Evolutionary conservation across 306 rosid genomes (phyloP).

Genomic region (Geum urbanum): DNA sequence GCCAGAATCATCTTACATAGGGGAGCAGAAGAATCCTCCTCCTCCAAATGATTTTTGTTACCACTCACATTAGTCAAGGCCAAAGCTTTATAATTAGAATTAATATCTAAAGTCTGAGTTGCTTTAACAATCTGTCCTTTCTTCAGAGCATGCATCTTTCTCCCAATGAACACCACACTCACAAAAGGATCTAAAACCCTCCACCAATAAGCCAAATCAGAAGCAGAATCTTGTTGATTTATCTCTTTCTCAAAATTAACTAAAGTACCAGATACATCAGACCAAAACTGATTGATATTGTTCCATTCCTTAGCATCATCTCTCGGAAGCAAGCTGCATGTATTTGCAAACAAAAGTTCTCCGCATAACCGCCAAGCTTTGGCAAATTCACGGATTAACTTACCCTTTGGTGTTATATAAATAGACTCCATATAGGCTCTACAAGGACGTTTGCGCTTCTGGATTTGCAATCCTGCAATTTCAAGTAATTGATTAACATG

Average conservation of each 20-base stretch:
- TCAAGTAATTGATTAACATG: constrained; percentile 48
- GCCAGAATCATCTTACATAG: constrained; percentile 28
- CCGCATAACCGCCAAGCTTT: constrained; percentile 91
- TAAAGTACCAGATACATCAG: constrained; percentile 66
- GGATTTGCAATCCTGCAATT: constrained; percentile 78
- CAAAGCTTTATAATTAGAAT: constrained; percentile 30
- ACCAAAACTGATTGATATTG: constrained; percentile 58
- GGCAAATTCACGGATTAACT: constrained; percentile 62
- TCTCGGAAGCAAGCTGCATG: constrained; percentile 32
- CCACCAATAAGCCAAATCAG: constrained; percentile 67
- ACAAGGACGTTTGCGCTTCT: constrained; percentile 67
- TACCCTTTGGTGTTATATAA: constrained; percentile 80
- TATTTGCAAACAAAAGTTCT: constrained; percentile 54
- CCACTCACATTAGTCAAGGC: constrained; percentile 20
- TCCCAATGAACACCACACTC: constrained; percentile 48
- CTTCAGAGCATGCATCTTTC: constrained; percentile 79
- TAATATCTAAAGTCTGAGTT: constrained; percentile 33
- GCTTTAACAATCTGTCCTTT: constrained; percentile 79
- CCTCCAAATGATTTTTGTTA: constrained; percentile 18
- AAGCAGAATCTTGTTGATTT: constrained; percentile 32
- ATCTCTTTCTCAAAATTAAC: constrained; percentile 48
- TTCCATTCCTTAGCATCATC: constrained; percentile 57
- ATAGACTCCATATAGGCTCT: constrained; percentile 61
- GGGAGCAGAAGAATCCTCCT: constrained; percentile 31
- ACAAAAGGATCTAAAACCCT: constrained; percentile 85